Evolutionary conservation across 2,329 filamentous ascomycete genomes (phyloP).

Genomic region (Zymoseptoria tritici): DNA sequence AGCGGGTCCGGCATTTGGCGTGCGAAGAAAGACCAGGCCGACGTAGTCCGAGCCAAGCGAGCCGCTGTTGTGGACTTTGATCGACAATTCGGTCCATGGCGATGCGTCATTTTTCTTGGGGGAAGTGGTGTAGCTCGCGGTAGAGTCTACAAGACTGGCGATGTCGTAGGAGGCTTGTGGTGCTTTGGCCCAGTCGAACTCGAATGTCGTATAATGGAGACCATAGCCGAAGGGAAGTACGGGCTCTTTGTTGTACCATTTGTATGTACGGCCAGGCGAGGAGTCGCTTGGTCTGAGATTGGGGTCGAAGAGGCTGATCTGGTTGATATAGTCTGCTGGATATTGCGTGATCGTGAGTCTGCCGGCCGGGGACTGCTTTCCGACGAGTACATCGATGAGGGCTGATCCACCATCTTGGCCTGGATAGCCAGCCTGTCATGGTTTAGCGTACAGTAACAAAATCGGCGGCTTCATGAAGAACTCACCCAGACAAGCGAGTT

Average conservation of each 20-base stretch:
- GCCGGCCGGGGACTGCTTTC: conserved; percentile 35
- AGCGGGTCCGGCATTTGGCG: conserved; percentile 32
- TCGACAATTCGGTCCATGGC: conserved; percentile 34
- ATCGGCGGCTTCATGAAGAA: conserved; percentile 37
- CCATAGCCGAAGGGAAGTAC: conserved; percentile 40
- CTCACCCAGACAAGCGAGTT: conserved; percentile 34
- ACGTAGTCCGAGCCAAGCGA: conserved; percentile 34
- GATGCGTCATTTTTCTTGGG: conserved; percentile 13
- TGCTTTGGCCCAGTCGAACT: conserved; percentile 9
- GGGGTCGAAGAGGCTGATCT: conserved; percentile 17
- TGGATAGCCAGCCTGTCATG: conserved; percentile 30
- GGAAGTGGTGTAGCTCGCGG: neutral
- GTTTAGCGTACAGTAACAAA: conserved; percentile 15
- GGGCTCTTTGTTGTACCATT: conserved; percentile 35
- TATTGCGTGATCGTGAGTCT: conserved; percentile 34
- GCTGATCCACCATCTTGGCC: conserved; percentile 39
- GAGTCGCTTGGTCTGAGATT: conserved; percentile 31
- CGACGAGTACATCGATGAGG: conserved; percentile 37
- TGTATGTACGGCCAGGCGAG: conserved; percentile 38
- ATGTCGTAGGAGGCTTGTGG: conserved; percentile 29
- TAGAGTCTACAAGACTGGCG: conserved; percentile 27
- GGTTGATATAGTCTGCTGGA: conserved; percentile 32
- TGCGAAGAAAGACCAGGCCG: conserved; percentile 34
- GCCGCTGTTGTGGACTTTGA: conserved; percentile 33
- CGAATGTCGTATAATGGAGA: conserved; percentile 39